Evolutionary conservation across 2,329 filamentous ascomycete species (phyloP).

Genomic region (Ceratocystis harringtonii): DNA sequence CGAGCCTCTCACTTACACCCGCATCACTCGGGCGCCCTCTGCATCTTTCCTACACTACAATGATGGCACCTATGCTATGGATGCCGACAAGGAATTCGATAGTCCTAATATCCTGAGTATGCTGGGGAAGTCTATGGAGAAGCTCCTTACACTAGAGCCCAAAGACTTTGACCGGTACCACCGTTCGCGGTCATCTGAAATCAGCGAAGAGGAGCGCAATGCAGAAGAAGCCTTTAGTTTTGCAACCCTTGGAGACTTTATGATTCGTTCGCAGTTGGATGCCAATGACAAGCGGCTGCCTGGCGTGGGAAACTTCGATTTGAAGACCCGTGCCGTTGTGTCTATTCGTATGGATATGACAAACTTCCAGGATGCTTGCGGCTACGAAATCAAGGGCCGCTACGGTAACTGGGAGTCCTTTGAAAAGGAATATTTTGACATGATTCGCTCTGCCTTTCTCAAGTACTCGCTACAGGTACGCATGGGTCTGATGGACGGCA

Average conservation of each 20-base stretch:
- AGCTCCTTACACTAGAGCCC: conserved; percentile 70
- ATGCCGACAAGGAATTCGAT: conserved; percentile 88
- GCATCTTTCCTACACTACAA: conserved; percentile 72
- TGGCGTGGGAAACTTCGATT: conserved; percentile 84
- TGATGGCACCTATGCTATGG: conserved; percentile 81
- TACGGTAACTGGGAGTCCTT: conserved; percentile 78
- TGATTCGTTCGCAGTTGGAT: conserved; percentile 92
- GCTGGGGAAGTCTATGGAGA: conserved; percentile 92
- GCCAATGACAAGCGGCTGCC: conserved; percentile 75
- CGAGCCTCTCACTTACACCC: conserved; percentile 52
- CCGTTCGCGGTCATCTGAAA: conserved; percentile 48
- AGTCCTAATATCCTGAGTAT: conserved; percentile 73
- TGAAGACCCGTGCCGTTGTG: conserved; percentile 87
- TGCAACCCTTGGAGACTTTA: conserved; percentile 68
- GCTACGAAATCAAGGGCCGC: conserved; percentile 69
- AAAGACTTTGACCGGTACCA: conserved; percentile 78
- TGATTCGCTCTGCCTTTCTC: conserved; percentile 85
- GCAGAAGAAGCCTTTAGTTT: conserved; percentile 75
- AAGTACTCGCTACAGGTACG: conserved; percentile 95
- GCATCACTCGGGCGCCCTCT: conserved; percentile 54
- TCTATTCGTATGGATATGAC: conserved; percentile 75
- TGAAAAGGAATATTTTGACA: conserved; percentile 91
- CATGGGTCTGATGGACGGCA: conserved; percentile 96
- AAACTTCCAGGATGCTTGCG: conserved; percentile 57
- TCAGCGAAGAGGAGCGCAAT: conserved; percentile 56